Percentiles rank a stretch among this genome's conserved stretches.
Conservation (phyloP, 2,329 filamentous ascomycete genomes). For the Fusarium napiforme region DNA sequence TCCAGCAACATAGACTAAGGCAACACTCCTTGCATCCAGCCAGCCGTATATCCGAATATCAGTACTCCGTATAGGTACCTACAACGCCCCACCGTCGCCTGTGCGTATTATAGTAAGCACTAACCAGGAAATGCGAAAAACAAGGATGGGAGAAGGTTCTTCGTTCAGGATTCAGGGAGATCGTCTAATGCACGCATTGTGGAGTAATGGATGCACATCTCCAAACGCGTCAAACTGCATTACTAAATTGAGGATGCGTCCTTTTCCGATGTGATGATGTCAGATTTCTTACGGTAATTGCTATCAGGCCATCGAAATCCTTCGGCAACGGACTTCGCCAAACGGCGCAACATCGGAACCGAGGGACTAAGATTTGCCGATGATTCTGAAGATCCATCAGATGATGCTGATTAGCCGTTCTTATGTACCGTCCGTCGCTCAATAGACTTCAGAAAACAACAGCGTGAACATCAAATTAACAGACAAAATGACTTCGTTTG, state of each 20-base stretch:
- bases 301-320: neutral
- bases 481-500: neutral
- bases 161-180: neutral
- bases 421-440: neutral
- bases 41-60: neutral
- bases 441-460: neutral
- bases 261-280: neutral
- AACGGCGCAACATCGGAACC: neutral
- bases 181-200: neutral
- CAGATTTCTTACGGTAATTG: neutral
- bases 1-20: neutral
- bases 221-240: neutral
- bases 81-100: neutral
- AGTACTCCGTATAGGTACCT: too few species aligned
- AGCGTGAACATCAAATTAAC: neutral
- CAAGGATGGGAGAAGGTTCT: neutral
- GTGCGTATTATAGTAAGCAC: neutral
- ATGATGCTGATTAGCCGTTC: neutral
- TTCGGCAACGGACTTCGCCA: neutral
- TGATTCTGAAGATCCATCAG: neutral
- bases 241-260: neutral
- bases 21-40: neutral
- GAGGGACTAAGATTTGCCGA: neutral
- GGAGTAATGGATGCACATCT: neutral
- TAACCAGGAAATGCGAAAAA: neutral